Evolutionary conservation across 768 basidiomycete genomes (phyloP), one percentile per base, ranked within the genome.

Genomic region (Hydnum rufescens): DNA sequence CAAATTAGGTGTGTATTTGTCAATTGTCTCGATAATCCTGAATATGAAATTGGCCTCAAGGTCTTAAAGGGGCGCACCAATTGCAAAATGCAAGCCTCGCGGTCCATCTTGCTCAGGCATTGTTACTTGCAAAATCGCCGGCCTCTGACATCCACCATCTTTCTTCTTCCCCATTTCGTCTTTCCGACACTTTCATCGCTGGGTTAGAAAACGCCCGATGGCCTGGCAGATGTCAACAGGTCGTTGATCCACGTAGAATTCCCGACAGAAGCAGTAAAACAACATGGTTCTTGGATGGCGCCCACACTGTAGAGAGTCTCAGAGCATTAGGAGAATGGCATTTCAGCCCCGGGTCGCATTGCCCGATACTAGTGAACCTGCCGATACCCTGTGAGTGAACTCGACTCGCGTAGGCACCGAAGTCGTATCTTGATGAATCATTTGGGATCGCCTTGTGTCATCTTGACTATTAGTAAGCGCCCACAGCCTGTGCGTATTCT

Each of bases 161-260:
- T 26, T 50, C 52, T 39, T 43, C 32, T 18, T 26, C 44, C 25
- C 34, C 34, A 42, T 16, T 53, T 4, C 54, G 60, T 2, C 66
- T 93, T 6, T 69, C 82, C 0, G 58, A 66, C 6, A 57, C 69
- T 2, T 79, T 85, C 55, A 60, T 77, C 31, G 59, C 66, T 19
- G 90, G 82, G 2, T 68, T 97, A 22, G 65, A 75, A 58, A 65
- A 70, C 19, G 73, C 89, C 3, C 75, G 69, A 55, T 99, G 95
- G 93, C 92, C 95, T 5, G 95, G 93, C 8, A 76, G 95, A 43
- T 99, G 95, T 63, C 95, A 99, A 66, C 74, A 74, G 5, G 75
- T 93, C 8, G 47, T 53, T 5, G 89, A 92, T 60, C 78, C 78
- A 1, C 26, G 13, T 47, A 25, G 44, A 1, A 47, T 8, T 16